These are phyloP conservation scores for Arachnopeziza araneosa DNA, from an alignment of 2,329 filamentous ascomycete species.

Conservation along the genomic window DNA sequence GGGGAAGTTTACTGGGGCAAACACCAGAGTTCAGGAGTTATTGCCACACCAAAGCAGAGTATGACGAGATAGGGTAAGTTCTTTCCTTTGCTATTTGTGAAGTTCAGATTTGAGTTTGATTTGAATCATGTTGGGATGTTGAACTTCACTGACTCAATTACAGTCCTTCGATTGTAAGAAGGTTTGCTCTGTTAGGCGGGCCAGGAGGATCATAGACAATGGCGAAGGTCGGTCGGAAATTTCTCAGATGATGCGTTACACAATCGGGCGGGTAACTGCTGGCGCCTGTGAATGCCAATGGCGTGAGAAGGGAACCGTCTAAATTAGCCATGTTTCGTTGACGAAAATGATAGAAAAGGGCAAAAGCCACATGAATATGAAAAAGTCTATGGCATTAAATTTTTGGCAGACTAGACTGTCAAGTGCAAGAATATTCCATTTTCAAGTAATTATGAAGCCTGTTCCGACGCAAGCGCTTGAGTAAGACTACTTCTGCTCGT, in stretches of 20 bases:
- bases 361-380: neutral
- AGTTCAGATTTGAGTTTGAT: neutral
- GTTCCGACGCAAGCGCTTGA: no score
- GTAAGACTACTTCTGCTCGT: no score
- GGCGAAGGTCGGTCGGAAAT: neutral
- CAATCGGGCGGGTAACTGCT: neutral
- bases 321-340: neutral
- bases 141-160: neutral
- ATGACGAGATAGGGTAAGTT: conserved; percentile 23
- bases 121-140: neutral
- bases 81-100: neutral
- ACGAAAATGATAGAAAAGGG: neutral
- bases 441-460: no score
- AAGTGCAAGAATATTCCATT: no score
- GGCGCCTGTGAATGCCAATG: neutral
- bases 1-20: conserved; percentile 90
- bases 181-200: conserved; percentile 89
- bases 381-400: neutral
- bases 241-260: neutral
- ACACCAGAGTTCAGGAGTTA: conserved; percentile 98
- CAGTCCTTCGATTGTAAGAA: conserved; percentile 88
- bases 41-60: conserved; percentile 79
- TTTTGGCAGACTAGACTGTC: no score
- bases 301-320: neutral
- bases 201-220: conserved; percentile 65